These are phyloP conservation scores for Arabidopsis suecica DNA, from an alignment of 345 rosid genomes.

Conservation along the genomic window DNA sequence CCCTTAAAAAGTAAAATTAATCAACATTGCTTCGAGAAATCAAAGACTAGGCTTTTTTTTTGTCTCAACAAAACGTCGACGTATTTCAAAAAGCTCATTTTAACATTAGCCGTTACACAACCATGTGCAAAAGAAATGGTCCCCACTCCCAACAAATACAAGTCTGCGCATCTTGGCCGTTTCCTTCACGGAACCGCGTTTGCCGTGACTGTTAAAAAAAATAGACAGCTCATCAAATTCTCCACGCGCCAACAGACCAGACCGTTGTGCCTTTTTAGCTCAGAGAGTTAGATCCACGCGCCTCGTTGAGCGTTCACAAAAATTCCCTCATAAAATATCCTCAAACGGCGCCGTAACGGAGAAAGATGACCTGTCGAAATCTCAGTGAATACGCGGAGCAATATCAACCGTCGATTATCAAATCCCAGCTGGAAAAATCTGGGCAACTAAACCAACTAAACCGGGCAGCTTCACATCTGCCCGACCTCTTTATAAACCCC, in stretches of 20 bases:
- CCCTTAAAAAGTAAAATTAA: neutral
- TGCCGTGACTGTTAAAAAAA: neutral
- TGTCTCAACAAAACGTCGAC: slow-evolving; percentile 1
- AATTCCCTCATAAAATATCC: slow-evolving; percentile 20
- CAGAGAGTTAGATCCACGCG: slow-evolving; percentile 30
- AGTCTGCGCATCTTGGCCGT: slow-evolving; percentile 32
- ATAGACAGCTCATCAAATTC: slow-evolving; percentile 36
- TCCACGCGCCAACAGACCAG: slow-evolving; percentile 31
- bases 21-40: slow-evolving; percentile 8
- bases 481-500: slow-evolving; percentile 44
- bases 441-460: slow-evolving; percentile 43
- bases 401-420: slow-evolving; percentile 31
- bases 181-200: slow-evolving; percentile 46
- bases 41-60: neutral
- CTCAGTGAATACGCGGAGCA: slow-evolving; percentile 7
- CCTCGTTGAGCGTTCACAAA: neutral
- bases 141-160: slow-evolving; percentile 16
- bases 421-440: slow-evolving; percentile 37
- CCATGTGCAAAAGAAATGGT: slow-evolving; percentile 35
- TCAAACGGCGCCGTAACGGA: slow-evolving; percentile 42
- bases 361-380: slow-evolving; percentile 37
- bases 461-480: slow-evolving; percentile 30
- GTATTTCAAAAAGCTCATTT: neutral
- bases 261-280: slow-evolving; percentile 20
- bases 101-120: slow-evolving; percentile 37